Base-by-base conservation (phyloP, 148 eudicot species). In the Nyssa sinensis region DNA sequence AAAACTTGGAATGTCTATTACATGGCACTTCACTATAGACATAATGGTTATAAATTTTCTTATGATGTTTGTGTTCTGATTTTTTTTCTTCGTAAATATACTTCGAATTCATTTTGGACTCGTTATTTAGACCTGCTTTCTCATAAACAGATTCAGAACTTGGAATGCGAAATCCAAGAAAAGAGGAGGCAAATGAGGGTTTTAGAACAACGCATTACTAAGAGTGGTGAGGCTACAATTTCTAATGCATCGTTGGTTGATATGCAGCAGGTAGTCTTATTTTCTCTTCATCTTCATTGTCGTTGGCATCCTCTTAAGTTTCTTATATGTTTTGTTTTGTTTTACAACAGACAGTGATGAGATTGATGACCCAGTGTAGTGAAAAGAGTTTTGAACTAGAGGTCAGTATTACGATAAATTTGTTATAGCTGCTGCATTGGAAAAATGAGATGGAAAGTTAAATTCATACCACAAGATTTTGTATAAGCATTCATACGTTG, bases 351-450 rank as follows among this genome's bases (percentile, higher is more conserved):
- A 88, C 89, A 21, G 82, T 91, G 81, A 81, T 75, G 84, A 88
- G 87, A 80, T 84, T 95, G 80, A 93, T 78, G 90, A 80, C 94
- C 10, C 96, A 93, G 74, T 95, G 98, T 74, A 89, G 86, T 75
- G 94, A 95, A 80, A 93, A 83, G 83, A 89, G 82, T 55, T 95
- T 95, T 84, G 98, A 95, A 84, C 86, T 95, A 23, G 99, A 95
- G 98, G 99, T 95, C 31, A 41, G 84, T 75, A 32, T 37, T 71
- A 37, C 53, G 60, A 25, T 64, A 13, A 27, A 27, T 67, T 25
- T 31, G 47, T 19, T 17, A 32, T 32, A 35, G 17, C 11, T 70
- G 68, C 35, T 51, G 27, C n/a, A 39, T 32, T 30, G 62, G 28
- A 62, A 33, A 25, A 44, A 11, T 51, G 10, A 4, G 69, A 24